These are phyloP conservation scores for Boletus rubroflammeus DNA, from an alignment of 768 basidiomycete species.

Conservation along the genomic window DNA sequence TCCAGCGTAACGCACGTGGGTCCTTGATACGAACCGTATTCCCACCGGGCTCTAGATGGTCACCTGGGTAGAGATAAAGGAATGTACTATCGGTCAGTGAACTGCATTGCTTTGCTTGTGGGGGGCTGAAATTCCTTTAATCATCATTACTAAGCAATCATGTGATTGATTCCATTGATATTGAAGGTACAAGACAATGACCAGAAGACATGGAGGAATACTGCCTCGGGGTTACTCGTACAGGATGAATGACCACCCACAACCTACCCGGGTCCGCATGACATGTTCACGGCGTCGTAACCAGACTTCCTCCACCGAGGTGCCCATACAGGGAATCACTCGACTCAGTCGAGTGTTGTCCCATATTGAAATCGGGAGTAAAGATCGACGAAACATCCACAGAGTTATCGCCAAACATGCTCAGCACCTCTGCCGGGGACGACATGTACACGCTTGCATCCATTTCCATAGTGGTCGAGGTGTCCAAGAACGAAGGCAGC, in stretches of 20 bases:
- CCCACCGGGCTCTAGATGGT: neutral
- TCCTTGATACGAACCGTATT: neutral
- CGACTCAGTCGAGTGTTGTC: conserved; percentile 24
- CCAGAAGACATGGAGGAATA: neutral
- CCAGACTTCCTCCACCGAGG: conserved; percentile 19
- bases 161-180: neutral
- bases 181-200: neutral
- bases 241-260: conserved; percentile 5
- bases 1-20: neutral
- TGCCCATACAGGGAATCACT: conserved; percentile 30
- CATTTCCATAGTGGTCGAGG: conserved; percentile 41
- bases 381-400: conserved; percentile 38
- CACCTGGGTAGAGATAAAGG: neutral
- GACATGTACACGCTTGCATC: conserved; percentile 53
- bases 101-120: neutral
- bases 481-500: conserved; percentile 28
- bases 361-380: conserved; percentile 29
- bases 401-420: conserved; percentile 48
- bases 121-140: too few relatives aligned
- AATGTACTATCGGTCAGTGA: neutral
- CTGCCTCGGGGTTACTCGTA: conserved; percentile 14
- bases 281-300: conserved; percentile 25
- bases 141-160: neutral
- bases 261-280: neutral
- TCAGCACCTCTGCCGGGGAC: conserved; percentile 54